phyloP scores from a whole-genome alignment of 768 basidiomycete species.

The Tricholoma hemisulphureum region DNA sequence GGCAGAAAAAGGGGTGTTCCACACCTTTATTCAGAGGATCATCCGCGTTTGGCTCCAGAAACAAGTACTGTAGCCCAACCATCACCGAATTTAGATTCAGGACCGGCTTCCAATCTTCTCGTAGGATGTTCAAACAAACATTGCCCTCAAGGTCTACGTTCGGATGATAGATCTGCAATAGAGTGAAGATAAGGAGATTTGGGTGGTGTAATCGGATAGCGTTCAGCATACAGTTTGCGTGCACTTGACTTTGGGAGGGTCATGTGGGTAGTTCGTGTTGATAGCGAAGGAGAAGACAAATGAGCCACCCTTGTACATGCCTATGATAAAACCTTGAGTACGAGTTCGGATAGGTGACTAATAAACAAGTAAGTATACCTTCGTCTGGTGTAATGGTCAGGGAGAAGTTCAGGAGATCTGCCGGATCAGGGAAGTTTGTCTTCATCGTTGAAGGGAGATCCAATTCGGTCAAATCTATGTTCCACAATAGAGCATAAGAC shows the following conservation, averaged over 20 bases:
- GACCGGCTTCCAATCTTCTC: constrained; percentile 99
- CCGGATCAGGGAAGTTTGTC: constrained; percentile 88
- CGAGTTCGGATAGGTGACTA: constrained; percentile 3
- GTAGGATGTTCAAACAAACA: constrained; percentile 95
- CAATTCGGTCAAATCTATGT: constrained; percentile 89
- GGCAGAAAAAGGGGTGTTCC: constrained; percentile 20
- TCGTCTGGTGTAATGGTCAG: constrained; percentile 96
- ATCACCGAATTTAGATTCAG: constrained; percentile 96
- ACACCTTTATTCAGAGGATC: constrained; percentile 97
- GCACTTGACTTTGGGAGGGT: constrained; percentile 99
- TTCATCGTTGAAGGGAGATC: constrained; percentile 96
- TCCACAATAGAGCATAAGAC: neutral
- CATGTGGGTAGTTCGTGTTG: constrained; percentile 98
- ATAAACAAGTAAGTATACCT: constrained; percentile 47
- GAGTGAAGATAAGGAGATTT: constrained; percentile 6
- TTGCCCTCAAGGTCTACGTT: constrained; percentile 98
- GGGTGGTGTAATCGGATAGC: neutral
- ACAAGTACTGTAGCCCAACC: constrained; percentile 97
- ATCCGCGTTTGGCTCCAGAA: constrained; percentile 97
- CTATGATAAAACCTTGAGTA: constrained; percentile 37
- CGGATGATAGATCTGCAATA: constrained; percentile 90
- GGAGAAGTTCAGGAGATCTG: constrained; percentile 94
- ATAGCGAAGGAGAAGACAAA: constrained; percentile 95
- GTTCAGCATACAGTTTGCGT: constrained; percentile 72
- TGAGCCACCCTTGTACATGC: constrained; percentile 96